Evolutionary conservation across 73 alveolate species (phyloP), one percentile per base, ranked within the genome.

Genomic region (Paramecium tetraurelia): DNA sequence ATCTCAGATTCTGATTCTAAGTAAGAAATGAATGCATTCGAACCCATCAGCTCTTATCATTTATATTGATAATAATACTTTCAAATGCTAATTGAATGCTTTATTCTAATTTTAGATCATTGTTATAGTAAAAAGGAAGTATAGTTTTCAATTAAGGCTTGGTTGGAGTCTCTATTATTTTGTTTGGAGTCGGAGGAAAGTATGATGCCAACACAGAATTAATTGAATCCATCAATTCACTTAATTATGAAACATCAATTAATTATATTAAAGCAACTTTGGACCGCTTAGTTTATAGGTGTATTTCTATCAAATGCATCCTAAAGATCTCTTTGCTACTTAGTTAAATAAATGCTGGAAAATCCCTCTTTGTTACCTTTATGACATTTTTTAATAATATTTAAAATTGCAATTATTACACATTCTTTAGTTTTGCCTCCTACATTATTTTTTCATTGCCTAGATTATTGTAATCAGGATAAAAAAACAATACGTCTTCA

Each of bases 401-500:
- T 63, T 63, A 33, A 63, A 63, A 63, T 63, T 63, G 46, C 24
- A 63, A 63, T 31, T 63, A 31, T 33, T 63, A n/a, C 2, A 63
- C 84, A 63, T 63, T 63, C 24, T 63, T 63, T 7, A 63, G 27
- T 31, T 63, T 27, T 63, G 84, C 46, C 31, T 63, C 41, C 48
- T 63, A 31, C 46, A 33, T 31, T 27, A 63, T 63, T 27, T 63
- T 63, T 12, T 31, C 46, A 80, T 80, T 80, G 2, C 27, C 75
- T 22, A 11, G 14, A 80, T 80, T 43, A 46, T 80, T 80, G 29
- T 11, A 22, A 48, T 80, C 90, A 8, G 90, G 90, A 44, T 80
- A 75, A 80, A 80, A 80, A 27, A 80, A 80, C 12, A 80, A 35
- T 35, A 80, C 46, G 14, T 80, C 90, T 43, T 40, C 46, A 44